Conservation (phyloP, 2,329 filamentous ascomycete species). For the Paraconiothyrium sp. region DNA sequence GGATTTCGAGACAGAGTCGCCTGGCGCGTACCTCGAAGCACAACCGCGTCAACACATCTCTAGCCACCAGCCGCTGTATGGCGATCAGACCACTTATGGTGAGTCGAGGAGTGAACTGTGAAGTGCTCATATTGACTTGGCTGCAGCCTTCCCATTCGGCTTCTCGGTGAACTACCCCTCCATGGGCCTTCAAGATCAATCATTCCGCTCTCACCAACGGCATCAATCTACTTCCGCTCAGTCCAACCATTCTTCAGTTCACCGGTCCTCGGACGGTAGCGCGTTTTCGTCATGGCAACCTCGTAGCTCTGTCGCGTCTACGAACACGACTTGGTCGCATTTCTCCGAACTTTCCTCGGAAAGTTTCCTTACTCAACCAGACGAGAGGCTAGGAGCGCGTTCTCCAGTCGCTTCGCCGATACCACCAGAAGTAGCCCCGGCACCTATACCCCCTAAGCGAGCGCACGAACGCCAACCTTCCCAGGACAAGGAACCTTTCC, state of each 20-base stretch:
- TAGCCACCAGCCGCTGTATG: slow-evolving; percentile 17
- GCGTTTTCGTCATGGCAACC: slow-evolving; percentile 29
- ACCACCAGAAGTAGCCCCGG: slow-evolving; percentile 12
- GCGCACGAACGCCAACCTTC: slow-evolving; percentile 18
- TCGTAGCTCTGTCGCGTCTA: slow-evolving; percentile 35
- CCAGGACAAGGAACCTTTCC: slow-evolving; percentile 35
- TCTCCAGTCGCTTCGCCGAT: slow-evolving; percentile 15
- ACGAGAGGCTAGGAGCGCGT: slow-evolving; percentile 16
- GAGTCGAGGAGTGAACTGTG: slow-evolving; percentile 6
- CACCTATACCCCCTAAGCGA: slow-evolving; percentile 16
- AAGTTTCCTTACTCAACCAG: slow-evolving; percentile 26
- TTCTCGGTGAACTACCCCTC: slow-evolving; percentile 21
- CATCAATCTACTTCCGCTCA: slow-evolving; percentile 33
- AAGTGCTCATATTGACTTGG: slow-evolving; percentile 10
- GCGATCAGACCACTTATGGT: slow-evolving; percentile 21
- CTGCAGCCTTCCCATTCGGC: slow-evolving; percentile 23
- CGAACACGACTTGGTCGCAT: slow-evolving; percentile 33
- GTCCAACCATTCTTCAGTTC: slow-evolving; percentile 28
- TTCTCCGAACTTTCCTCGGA: slow-evolving; percentile 24
- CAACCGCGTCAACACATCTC: slow-evolving; percentile 21
- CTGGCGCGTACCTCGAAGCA: slow-evolving; percentile 16
- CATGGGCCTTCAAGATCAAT: slow-evolving; percentile 9
- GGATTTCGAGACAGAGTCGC: slow-evolving; percentile 15
- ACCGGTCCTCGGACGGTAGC: slow-evolving; percentile 30
- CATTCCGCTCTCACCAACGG: slow-evolving; percentile 22